Percentiles rank a stretch among this genome's conserved stretches.
These are phyloP conservation scores for Penicillium sp. DNA, from an alignment of 2,329 filamentous ascomycete genomes.

Conservation along the genomic window DNA sequence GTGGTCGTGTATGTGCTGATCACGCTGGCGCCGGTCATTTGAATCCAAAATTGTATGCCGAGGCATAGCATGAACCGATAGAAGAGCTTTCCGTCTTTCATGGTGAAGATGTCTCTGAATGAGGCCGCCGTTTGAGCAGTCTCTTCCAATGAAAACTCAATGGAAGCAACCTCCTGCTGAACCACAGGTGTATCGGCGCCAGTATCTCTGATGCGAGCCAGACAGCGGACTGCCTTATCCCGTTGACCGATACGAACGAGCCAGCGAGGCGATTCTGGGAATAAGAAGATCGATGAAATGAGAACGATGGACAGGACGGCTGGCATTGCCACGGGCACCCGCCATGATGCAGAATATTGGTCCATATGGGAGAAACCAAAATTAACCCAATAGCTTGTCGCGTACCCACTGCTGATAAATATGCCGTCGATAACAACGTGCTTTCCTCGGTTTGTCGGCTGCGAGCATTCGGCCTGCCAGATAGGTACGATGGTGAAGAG, in stretches of 20 bases:
- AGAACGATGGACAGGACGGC: constrained; percentile 31
- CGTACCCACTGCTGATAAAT: constrained; percentile 47
- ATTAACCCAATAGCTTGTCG: constrained; percentile 50
- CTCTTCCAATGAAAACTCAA: constrained; percentile 50
- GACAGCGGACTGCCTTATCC: constrained; percentile 22
- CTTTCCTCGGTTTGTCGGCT: constrained; percentile 18
- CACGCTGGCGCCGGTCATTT: constrained; percentile 34
- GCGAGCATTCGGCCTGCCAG: constrained; percentile 3
- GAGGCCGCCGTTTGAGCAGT: constrained; percentile 44
- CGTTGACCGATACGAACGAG: constrained; percentile 26
- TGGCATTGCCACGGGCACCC: constrained; percentile 40
- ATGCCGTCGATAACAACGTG: constrained; percentile 36
- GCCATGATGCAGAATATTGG: constrained; percentile 34
- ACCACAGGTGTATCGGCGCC: constrained; percentile 39
- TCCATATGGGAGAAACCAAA: constrained; percentile 39
- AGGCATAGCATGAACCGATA: constrained; percentile 52
- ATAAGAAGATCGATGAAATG: constrained; percentile 26
- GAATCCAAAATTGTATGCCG: constrained; percentile 51
- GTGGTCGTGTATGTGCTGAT: constrained; percentile 44
- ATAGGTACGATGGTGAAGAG: constrained; percentile 21
- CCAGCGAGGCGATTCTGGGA: constrained; percentile 40
- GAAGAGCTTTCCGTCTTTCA: constrained; percentile 51
- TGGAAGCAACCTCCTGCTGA: constrained; percentile 48
- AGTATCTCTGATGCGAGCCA: constrained; percentile 14
- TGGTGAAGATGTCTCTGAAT: constrained; percentile 56